Evolutionary conservation across 2,329 filamentous ascomycete species (phyloP).

Genomic region (Ceratocystiopsis minuta): DNA sequence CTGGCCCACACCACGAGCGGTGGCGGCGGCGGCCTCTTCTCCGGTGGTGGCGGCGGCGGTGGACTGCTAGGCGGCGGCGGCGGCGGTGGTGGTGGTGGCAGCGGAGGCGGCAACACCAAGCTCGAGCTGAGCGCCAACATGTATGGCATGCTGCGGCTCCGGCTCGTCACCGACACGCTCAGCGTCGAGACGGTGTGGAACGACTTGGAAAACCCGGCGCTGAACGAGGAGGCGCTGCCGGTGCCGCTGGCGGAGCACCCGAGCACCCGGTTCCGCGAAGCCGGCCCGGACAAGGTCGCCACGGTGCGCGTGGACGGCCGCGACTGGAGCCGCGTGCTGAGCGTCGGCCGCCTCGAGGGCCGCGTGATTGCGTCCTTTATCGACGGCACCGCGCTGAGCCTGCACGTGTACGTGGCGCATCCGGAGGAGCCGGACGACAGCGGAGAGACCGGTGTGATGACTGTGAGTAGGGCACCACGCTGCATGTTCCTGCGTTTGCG

Average conservation of each 20-base stretch:
- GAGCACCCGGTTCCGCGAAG: slow-evolving; percentile 58
- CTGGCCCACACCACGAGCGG: slow-evolving; percentile 40
- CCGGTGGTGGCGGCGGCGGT: not conserved
- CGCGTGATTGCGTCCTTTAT: slow-evolving; percentile 85
- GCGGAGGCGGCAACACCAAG: slow-evolving; percentile 30
- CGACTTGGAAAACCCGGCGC: slow-evolving; percentile 67
- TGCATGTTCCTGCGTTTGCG: too few species aligned
- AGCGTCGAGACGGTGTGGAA: slow-evolving; percentile 76
- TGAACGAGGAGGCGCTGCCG: slow-evolving; percentile 61
- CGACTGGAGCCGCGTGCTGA: slow-evolving; percentile 90
- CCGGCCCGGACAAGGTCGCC: slow-evolving; percentile 69
- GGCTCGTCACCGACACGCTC: slow-evolving; percentile 66
- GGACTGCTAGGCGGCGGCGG: slow-evolving; percentile 1
- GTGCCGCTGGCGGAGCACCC: slow-evolving; percentile 63
- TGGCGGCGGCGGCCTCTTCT: slow-evolving; percentile 6
- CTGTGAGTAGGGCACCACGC: slow-evolving; percentile 30
- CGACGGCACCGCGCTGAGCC: slow-evolving; percentile 60
- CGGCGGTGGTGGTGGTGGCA: not conserved
- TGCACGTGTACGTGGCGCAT: slow-evolving; percentile 65
- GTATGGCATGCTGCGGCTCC: slow-evolving; percentile 69
- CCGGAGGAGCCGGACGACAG: slow-evolving; percentile 39
- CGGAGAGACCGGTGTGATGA: slow-evolving; percentile 56
- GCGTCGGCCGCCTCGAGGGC: slow-evolving; percentile 75
- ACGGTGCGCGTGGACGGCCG: slow-evolving; percentile 79
- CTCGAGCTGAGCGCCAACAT: slow-evolving; percentile 85